These are phyloP conservation scores for Neurospora cerealis DNA, from an alignment of 495 filamentous ascomycete species.

Conservation along the genomic window DNA sequence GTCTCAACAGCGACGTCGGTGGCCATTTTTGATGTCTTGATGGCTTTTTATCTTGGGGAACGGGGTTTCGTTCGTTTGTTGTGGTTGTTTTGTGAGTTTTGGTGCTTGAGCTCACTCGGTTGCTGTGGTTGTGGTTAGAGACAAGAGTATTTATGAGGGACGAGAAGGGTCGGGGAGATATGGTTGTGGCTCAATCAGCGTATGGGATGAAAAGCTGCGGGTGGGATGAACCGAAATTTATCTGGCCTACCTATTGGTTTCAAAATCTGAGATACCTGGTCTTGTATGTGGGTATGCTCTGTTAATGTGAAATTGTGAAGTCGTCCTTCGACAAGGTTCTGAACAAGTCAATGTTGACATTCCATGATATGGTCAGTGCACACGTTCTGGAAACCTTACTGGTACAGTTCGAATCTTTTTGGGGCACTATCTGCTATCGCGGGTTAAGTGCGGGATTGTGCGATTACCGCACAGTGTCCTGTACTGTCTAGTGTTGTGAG, in stretches of 20 bases:
- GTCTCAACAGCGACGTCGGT: slow-evolving; percentile 71
- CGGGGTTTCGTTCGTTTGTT: background rate
- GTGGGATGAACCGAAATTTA: background rate
- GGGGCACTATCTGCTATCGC: background rate
- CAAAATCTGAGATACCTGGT: background rate
- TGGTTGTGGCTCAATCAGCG: background rate
- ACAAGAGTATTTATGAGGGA: background rate
- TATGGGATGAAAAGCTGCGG: background rate
- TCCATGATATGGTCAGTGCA: background rate
- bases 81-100: background rate
- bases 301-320: background rate
- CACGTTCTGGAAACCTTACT: background rate
- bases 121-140: background rate
- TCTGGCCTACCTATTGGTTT: background rate
- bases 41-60: background rate
- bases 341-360: background rate
- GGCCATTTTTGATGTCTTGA: slow-evolving; percentile 41
- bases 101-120: background rate
- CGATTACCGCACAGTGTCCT: background rate
- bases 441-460: background rate
- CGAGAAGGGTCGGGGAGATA: background rate
- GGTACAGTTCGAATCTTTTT: background rate
- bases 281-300: background rate
- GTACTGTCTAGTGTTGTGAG: background rate
- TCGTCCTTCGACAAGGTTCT: background rate